A percentile compares a stretch with the other conserved stretches of the same genome.
Conservation (phyloP, 176 grass and related monocot species). For the Musa acuminata region DNA sequence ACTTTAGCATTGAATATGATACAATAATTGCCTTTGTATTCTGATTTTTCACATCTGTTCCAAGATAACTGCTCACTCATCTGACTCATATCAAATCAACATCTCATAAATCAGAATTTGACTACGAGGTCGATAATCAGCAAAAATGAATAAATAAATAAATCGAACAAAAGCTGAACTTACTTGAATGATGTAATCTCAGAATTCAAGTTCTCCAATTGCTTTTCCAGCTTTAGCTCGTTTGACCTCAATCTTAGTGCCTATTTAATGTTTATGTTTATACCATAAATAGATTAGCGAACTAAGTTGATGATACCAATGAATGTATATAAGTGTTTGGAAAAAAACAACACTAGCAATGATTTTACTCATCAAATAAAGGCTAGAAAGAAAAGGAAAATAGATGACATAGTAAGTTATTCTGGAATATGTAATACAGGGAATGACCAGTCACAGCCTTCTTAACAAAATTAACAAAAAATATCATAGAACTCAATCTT, state of each 20-base stretch:
- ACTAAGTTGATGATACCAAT: background rate
- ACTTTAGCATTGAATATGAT: background rate
- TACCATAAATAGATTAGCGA: background rate
- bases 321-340: too few relatives aligned
- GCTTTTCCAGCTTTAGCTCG: conserved; percentile 92
- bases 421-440: too few relatives aligned
- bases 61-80: background rate
- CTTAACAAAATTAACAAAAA: too few relatives aligned
- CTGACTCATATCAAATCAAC: too few relatives aligned
- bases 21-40: background rate
- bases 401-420: too few relatives aligned
- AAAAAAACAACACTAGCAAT: too few relatives aligned
- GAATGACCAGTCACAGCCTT: too few relatives aligned
- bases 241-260: conserved; percentile 95
- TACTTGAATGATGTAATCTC: conserved; percentile 80
- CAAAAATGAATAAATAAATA: conserved; percentile 1
- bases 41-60: background rate
- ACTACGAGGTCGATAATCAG: background rate
- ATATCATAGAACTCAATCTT: too few relatives aligned
- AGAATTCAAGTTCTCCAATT: conserved; percentile 68
- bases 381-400: too few relatives aligned
- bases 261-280: conserved; percentile 17
- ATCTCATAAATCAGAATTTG: too few relatives aligned
- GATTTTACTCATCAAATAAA: too few relatives aligned
- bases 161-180: conserved; percentile 18